Conservation (phyloP, 2,329 filamentous ascomycete species). For the Tolypocladium ophioglossoides region DNA sequence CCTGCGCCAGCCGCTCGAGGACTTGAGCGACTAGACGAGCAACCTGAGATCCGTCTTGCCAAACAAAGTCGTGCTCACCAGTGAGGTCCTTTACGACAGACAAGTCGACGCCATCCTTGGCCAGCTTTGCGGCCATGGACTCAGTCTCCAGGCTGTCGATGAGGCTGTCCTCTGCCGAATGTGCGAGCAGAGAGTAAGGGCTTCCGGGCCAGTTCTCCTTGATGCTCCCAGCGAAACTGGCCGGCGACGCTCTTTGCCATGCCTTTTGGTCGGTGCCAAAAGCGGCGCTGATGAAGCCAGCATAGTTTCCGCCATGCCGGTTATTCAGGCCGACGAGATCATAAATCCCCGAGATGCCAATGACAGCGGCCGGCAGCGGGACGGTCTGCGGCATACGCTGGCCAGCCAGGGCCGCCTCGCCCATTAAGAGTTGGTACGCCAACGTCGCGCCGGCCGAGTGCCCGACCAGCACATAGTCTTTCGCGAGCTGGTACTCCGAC, state of each 20-base stretch:
- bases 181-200: conserved; percentile 29
- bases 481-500: conserved; percentile 31
- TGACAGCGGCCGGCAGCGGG: conserved; percentile 37
- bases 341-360: conserved; percentile 58
- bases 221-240: conserved; percentile 30
- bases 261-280: conserved; percentile 42
- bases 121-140: conserved; percentile 39
- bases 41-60: conserved; percentile 48
- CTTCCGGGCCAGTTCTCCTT: conserved; percentile 23
- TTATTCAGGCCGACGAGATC: conserved; percentile 45
- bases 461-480: conserved; percentile 45
- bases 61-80: conserved; percentile 54
- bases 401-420: conserved; percentile 17
- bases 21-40: conserved; percentile 32
- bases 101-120: conserved; percentile 22
- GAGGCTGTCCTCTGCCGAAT: conserved; percentile 36
- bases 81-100: conserved; percentile 29
- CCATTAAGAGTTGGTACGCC: conserved; percentile 48
- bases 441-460: conserved; percentile 56
- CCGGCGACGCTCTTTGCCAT: conserved; percentile 49
- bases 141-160: conserved; percentile 49
- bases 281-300: conserved; percentile 44
- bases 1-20: conserved; percentile 5
- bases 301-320: conserved; percentile 38
- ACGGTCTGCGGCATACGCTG: conserved; percentile 11